Percentiles rank a stretch among this genome's conserved stretches.
These are phyloP conservation scores for Globisporangium orthogonon DNA, from an alignment of 352 stramenopile species.

Conservation along the genomic window DNA sequence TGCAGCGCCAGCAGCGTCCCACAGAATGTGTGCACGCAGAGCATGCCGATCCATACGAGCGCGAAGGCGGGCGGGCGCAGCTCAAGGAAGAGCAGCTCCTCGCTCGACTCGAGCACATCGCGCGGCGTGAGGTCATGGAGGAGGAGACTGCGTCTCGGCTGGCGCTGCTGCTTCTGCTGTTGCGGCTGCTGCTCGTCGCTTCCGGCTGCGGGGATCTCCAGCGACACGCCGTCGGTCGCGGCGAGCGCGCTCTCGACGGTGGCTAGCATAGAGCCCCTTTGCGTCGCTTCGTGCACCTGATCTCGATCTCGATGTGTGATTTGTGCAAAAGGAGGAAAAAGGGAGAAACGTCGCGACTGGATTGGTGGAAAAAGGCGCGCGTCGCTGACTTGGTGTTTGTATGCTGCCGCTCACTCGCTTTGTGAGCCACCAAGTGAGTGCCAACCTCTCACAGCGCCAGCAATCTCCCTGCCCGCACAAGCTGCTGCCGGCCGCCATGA, in stretches of 20 bases:
- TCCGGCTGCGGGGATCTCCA: too few relatives aligned
- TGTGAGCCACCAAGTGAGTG: slow-evolving; percentile 11
- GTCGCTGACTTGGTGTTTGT: not conserved
- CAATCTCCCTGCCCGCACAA: not conserved
- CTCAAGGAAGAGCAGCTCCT: slow-evolving; percentile 15
- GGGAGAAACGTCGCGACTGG: not conserved
- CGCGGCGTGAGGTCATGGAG: slow-evolving; percentile 3
- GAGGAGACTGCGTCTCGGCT: not conserved
- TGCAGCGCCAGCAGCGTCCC: slow-evolving; percentile 17
- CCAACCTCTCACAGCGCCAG: not conserved
- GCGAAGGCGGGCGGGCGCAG: slow-evolving; percentile 12
- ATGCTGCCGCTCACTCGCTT: not conserved
- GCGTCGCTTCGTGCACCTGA: not conserved
- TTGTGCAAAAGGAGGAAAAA: not conserved
- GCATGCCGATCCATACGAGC: slow-evolving; percentile 18
- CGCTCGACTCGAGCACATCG: slow-evolving; percentile 10
- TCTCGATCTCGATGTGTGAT: too few relatives aligned
- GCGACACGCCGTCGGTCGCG: not conserved
- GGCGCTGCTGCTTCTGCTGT: not conserved
- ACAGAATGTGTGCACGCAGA: slow-evolving; percentile 17
- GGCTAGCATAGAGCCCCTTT: not conserved
- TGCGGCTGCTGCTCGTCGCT: not conserved
- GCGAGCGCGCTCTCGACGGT: not conserved
- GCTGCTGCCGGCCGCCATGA: slow-evolving; percentile 7
- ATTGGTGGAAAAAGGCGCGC: slow-evolving; percentile 4